Evolutionary conservation across 345 rosid species (phyloP).

Genomic region (Eucalyptus pauciflora): DNA sequence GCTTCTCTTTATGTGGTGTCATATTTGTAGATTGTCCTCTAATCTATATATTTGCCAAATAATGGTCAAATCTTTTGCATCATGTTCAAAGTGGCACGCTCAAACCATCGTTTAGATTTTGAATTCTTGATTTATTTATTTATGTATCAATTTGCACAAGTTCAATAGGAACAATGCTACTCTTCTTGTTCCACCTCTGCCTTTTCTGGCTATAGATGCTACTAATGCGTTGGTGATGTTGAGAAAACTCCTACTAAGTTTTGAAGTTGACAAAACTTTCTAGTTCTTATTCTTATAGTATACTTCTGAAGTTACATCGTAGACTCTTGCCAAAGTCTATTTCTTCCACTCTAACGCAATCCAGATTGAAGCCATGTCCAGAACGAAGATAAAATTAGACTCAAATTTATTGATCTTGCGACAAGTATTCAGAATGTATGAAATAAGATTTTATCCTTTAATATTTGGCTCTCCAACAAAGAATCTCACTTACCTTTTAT

Average conservation of each 20-base stretch:
- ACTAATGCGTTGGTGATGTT: background rate
- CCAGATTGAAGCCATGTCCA: fast-evolving
- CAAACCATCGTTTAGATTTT: background rate
- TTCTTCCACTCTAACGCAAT: too few species aligned
- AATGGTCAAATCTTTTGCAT: background rate
- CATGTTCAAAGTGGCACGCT: background rate
- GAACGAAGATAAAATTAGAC: too few species aligned
- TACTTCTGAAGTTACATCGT: too few species aligned
- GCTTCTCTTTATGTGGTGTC: background rate
- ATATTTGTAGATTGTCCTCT: background rate
- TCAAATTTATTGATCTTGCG: too few species aligned
- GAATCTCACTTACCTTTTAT: too few species aligned
- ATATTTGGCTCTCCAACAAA: too few species aligned
- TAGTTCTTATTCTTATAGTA: too few species aligned
- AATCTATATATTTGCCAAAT: background rate
- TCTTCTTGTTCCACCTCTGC: background rate
- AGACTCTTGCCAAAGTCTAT: too few species aligned
- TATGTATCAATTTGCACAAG: background rate
- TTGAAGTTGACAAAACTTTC: too few species aligned
- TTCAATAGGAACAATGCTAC: background rate
- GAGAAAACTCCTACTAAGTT: too few species aligned
- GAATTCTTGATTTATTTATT: background rate
- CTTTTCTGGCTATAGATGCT: background rate
- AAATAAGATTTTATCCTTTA: too few species aligned
- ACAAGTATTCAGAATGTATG: too few species aligned